Base-by-base conservation (phyloP, 345 rosid genomes). In the Pistacia atlantica region DNA sequence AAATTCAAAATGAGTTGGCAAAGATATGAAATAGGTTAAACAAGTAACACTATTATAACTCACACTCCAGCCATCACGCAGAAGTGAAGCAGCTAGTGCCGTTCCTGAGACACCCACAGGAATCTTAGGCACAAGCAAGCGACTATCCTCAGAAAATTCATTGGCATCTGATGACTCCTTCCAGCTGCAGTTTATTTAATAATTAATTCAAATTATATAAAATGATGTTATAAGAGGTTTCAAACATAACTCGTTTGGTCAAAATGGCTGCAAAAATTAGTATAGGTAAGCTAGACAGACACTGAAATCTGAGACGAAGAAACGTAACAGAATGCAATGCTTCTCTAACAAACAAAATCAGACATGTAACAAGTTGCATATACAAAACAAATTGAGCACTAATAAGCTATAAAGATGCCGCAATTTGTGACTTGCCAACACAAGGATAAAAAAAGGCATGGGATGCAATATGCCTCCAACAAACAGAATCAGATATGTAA, bases 31-130 rank as follows among this genome's bases (percentile, higher is more conserved):
- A 52, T 45, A 55, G 42, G 61, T 51, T 20, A 68, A 63, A 77
- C 52, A 75, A 10, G 55, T 28, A 66, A 70, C 77, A 75, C 8
- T 61, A 66, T 54, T 65, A 64, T n/a, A 69, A 79, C 97, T 89
- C 82, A 95, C 99, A 87, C 99, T 95, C 99, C 99, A 95, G 63
- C 99, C 99, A 80, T 95, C 99, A 67, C 98, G 98, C 80, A 95
- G 84, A 82, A 95, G 87, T 61, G 98, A 93, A 76, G 99, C 97
- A 38, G 99, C 99, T 77, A 95, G 78, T 37, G 98, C 94, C 42
- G 98, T 95, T 85, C 97, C 99, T 58, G 98, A 95, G 74, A 95
- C 92, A 82, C 97, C 98, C 55, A 71, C 86, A 37, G 99, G 99
- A 73, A 95, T 87, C 87, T 82, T 91, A 18, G 98, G 90, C 74